Conservation (phyloP, 78 protist genomes). For the Cavenderia fasciculata region DNA sequence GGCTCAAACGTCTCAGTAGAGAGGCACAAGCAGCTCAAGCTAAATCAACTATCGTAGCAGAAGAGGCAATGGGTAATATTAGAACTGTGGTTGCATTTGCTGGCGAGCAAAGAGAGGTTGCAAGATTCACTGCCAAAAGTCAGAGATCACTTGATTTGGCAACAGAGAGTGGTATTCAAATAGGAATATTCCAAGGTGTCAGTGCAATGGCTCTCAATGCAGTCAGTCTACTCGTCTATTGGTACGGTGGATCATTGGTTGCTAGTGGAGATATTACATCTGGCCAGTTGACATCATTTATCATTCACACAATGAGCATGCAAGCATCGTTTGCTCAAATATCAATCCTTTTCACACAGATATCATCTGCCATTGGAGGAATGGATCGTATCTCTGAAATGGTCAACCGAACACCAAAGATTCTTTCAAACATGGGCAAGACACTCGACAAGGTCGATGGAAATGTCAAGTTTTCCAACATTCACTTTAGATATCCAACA, state of each 20-base stretch:
- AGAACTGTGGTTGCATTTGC: conserved; percentile 86
- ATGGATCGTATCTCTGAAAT: conserved; percentile 54
- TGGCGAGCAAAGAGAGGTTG: conserved; percentile 19
- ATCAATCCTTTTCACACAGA: conserved; percentile 53
- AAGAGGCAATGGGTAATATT: conserved; percentile 69
- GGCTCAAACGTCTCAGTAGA: conserved; percentile 16
- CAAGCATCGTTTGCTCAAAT: conserved; percentile 52
- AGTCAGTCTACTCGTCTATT: conserved; percentile 63
- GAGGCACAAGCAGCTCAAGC: conserved; percentile 56
- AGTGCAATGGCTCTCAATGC: conserved; percentile 38
- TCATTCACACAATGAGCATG: conserved; percentile 80
- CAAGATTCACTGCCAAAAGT: not conserved
- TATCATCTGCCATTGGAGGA: conserved; percentile 37
- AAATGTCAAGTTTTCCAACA: conserved; percentile 59
- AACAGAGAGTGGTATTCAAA: conserved; percentile 37
- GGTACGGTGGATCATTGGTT: conserved; percentile 90
- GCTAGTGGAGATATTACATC: conserved; percentile 36
- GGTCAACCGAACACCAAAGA: conserved; percentile 12
- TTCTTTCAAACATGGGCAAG: not conserved
- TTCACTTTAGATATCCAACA: conserved; percentile 88
- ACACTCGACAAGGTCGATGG: conserved; percentile 4
- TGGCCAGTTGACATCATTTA: conserved; percentile 81
- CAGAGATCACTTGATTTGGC: conserved; percentile 18
- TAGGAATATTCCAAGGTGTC: conserved; percentile 68
- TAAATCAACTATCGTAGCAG: conserved; percentile 71